Evolutionary conservation across 352 stramenopile genomes (phyloP).

Genomic region (Phytophthora lateralis): DNA sequence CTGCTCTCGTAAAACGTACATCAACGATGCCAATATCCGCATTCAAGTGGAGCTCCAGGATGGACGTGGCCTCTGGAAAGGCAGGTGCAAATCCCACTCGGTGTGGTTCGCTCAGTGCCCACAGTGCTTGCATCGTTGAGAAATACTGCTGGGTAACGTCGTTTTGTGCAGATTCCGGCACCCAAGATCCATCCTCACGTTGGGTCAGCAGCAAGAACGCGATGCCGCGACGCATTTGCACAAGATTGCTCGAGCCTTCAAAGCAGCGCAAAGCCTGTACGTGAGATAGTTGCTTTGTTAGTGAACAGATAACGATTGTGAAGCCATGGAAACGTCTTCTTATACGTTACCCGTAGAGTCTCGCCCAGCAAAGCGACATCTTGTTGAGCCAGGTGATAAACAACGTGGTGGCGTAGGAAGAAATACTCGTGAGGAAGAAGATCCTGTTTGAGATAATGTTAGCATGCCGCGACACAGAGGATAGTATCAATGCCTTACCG

Average conservation of each 20-base stretch:
- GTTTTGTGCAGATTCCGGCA: constrained; percentile 20
- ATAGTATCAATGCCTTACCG: constrained; percentile 27
- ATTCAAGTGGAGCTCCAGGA: constrained; percentile 73
- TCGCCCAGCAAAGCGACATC: constrained; percentile 75
- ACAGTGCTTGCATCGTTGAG: constrained; percentile 57
- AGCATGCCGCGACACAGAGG: not conserved
- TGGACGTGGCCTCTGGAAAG: constrained; percentile 46
- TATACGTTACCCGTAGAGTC: constrained; percentile 57
- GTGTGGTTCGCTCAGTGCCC: constrained; percentile 51
- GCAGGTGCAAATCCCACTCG: constrained; percentile 68
- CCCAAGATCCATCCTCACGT: constrained; percentile 65
- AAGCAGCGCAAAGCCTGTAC: constrained; percentile 77
- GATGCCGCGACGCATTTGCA: constrained; percentile 69
- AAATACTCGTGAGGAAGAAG: constrained; percentile 91
- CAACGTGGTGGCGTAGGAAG: constrained; percentile 87
- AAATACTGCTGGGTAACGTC: constrained; percentile 45
- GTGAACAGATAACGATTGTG: not conserved
- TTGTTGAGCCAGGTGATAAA: constrained; percentile 76
- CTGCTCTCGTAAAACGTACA: constrained; percentile 15
- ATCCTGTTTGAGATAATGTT: constrained; percentile 48
- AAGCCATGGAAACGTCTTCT: not conserved
- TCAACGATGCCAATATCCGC: constrained; percentile 42
- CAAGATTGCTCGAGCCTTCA: constrained; percentile 68
- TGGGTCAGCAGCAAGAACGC: constrained; percentile 71
- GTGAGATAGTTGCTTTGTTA: constrained; percentile 4